These are phyloP conservation scores for Ogataea paradorogensis DNA, from an alignment of 805 yeast species.

Conservation along the genomic window DNA sequence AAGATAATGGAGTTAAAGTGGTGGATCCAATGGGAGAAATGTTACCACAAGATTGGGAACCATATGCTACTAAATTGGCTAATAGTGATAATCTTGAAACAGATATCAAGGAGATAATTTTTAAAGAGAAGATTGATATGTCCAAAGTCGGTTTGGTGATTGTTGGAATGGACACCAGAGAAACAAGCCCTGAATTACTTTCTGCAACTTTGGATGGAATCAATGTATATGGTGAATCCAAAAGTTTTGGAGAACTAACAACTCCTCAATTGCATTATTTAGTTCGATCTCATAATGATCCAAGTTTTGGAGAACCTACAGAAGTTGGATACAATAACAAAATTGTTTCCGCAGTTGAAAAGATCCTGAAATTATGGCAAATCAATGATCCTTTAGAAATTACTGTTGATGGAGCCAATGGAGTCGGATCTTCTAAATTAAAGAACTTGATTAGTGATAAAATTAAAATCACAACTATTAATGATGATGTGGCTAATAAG, in stretches of 20 bases:
- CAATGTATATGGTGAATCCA: slow-evolving; percentile 44
- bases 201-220: slow-evolving; percentile 62
- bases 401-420: slow-evolving; percentile 89
- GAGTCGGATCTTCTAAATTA: slow-evolving; percentile 88
- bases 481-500: slow-evolving; percentile 54
- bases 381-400: slow-evolving; percentile 34
- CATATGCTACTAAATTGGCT: slow-evolving; percentile 73
- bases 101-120: slow-evolving; percentile 38
- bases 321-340: slow-evolving; percentile 71
- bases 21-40: slow-evolving; percentile 92
- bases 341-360: slow-evolving; percentile 50
- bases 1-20: slow-evolving; percentile 89
- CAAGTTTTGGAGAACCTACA: slow-evolving; percentile 54
- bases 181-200: slow-evolving; percentile 67
- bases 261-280: slow-evolving; percentile 94
- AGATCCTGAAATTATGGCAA: slow-evolving; percentile 36
- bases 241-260: slow-evolving; percentile 69
- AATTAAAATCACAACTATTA: slow-evolving; percentile 46
- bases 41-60: slow-evolving; percentile 84
- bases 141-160: slow-evolving; percentile 44
- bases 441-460: slow-evolving; percentile 39
- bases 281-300: slow-evolving; percentile 69
- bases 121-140: slow-evolving; percentile 45
- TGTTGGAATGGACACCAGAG: slow-evolving; percentile 87
- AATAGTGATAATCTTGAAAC: slow-evolving; percentile 52